Evolutionary conservation across 2,329 filamentous ascomycete species (phyloP).

Genomic region (Penicillium sp.): DNA sequence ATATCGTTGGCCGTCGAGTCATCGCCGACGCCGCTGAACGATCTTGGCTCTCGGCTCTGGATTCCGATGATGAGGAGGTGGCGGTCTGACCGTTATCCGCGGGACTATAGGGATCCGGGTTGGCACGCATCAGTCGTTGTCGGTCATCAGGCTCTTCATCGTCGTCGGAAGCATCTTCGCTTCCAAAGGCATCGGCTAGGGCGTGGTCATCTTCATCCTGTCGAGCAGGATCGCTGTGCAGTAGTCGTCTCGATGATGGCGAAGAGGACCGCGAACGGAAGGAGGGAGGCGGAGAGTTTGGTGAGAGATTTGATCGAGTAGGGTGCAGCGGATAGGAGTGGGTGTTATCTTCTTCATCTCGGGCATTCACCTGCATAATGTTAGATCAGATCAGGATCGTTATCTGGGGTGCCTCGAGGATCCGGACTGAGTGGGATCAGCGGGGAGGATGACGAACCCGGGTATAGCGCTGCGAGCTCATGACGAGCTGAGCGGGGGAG

Average conservation of each 20-base stretch:
- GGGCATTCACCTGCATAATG: conserved; percentile 42
- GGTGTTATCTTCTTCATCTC: conserved; percentile 43
- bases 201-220: conserved; percentile 67
- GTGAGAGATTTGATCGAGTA: conserved; percentile 29
- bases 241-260: conserved; percentile 54
- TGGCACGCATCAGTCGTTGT: conserved; percentile 79
- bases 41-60: conserved; percentile 18
- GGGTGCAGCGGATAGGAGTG: conserved; percentile 34
- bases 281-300: conserved; percentile 63
- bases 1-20: conserved; percentile 53
- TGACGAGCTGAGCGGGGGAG: conserved; percentile 41
- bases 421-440: conserved; percentile 16
- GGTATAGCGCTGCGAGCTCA: conserved; percentile 53
- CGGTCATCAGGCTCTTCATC: conserved; percentile 76
- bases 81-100: conserved; percentile 29
- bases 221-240: conserved; percentile 53
- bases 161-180: conserved; percentile 70
- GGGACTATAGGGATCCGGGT: conserved; percentile 35
- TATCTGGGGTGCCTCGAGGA: conserved; percentile 7
- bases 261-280: conserved; percentile 85
- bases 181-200: conserved; percentile 91
- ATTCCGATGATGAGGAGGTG: conserved; percentile 30
- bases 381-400: conserved; percentile 13
- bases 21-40: conserved; percentile 27
- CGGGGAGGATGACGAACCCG: conserved; percentile 39